Conservation (phyloP, 805 yeast species). For the Spathaspora girioi region DNA sequence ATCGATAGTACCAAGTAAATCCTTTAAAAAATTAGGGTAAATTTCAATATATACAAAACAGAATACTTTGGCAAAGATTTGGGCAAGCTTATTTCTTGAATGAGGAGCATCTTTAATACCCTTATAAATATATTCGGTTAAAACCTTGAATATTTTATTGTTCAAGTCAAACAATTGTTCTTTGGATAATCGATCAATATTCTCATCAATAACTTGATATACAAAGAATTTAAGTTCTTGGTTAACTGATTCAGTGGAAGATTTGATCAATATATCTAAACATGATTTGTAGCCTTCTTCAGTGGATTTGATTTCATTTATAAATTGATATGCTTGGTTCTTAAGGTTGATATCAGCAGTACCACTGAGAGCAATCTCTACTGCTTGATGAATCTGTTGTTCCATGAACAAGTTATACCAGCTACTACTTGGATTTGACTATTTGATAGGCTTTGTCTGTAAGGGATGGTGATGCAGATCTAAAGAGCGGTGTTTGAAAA, state of each 20-base stretch:
- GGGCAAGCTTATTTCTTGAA: conserved; percentile 35
- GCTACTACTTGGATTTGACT: neutral
- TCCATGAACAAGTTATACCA: conserved; percentile 19
- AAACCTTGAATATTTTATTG: conserved; percentile 44
- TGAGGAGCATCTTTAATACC: conserved; percentile 25
- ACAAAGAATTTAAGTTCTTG: conserved; percentile 63
- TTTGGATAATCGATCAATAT: conserved; percentile 41
- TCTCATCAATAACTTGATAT: conserved; percentile 64
- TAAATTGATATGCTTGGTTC: conserved; percentile 51
- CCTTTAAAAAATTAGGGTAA: conserved; percentile 30
- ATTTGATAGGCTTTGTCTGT: neutral
- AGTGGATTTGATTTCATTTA: conserved; percentile 50
- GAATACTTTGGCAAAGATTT: conserved; percentile 31
- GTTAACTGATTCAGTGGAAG: conserved; percentile 24
- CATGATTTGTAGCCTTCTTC: conserved; percentile 56
- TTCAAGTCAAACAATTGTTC: conserved; percentile 47
- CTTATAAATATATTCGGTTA: conserved; percentile 20
- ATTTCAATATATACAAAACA: conserved; percentile 31
- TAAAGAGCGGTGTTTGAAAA: too few relatives aligned
- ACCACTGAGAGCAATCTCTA: conserved; percentile 74
- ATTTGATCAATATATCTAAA: conserved; percentile 40
- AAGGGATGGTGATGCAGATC: neutral
- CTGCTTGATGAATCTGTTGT: conserved; percentile 82
- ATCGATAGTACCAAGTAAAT: conserved; percentile 19
- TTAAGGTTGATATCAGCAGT: conserved; percentile 59